phyloP scores from a whole-genome alignment of 441 rosid genomes.

The Metrosideros polymorpha region DNA sequence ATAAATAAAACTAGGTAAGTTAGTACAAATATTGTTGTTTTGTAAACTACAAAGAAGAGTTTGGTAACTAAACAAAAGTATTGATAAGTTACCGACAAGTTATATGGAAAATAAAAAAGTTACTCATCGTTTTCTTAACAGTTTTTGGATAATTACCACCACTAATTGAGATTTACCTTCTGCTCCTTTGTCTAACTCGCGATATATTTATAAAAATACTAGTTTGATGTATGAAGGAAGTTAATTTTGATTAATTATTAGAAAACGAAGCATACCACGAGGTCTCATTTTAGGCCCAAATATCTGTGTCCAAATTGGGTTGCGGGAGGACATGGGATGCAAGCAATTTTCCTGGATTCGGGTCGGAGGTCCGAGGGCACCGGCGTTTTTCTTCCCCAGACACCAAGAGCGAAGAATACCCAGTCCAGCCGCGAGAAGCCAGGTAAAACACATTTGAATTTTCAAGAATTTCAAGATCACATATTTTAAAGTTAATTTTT shows the following conservation, averaged over 20 bases:
- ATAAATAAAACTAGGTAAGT: neutral
- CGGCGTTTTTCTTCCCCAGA: constrained; percentile 78
- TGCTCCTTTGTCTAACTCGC: neutral
- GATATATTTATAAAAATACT: neutral
- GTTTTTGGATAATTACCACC: too few relatives aligned
- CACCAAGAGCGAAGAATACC: constrained; percentile 17
- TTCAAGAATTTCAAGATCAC: neutral
- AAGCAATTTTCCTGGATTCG: constrained; percentile 67
- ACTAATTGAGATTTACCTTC: neutral
- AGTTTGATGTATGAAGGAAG: neutral
- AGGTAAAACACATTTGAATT: constrained; percentile 17
- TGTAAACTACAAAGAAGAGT: neutral
- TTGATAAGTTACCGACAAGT: neutral
- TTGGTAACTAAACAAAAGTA: neutral
- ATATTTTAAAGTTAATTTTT: neutral
- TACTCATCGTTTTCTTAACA: neutral
- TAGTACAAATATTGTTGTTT: neutral
- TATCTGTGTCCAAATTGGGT: constrained; percentile 16
- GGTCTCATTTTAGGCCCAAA: constrained; percentile 17
- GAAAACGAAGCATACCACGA: constrained; percentile 13
- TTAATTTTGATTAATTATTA: neutral
- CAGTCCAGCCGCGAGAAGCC: constrained; percentile 32
- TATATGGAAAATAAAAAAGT: neutral
- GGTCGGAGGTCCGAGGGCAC: constrained; percentile 64
- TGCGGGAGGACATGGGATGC: constrained; percentile 60